These are phyloP conservation scores for Aspergillus fructus DNA, from an alignment of 2,329 filamentous ascomycete species.

Conservation along the genomic window DNA sequence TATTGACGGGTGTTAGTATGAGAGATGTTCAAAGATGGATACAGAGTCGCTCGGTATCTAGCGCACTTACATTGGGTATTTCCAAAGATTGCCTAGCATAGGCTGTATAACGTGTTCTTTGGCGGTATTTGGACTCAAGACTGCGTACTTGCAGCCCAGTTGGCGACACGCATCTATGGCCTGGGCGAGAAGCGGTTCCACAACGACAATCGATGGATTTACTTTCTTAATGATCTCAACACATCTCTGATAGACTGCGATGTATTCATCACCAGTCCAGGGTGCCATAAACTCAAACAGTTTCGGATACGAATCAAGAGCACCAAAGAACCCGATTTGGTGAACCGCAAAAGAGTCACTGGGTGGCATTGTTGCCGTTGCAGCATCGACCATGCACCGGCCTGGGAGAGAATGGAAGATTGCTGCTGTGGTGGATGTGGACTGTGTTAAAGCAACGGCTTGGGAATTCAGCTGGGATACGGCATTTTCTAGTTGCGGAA, in stretches of 20 bases:
- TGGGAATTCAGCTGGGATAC: slow-evolving; percentile 22
- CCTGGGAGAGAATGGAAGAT: slow-evolving; percentile 29
- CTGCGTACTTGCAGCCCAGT: slow-evolving; percentile 30
- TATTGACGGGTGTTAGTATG: slow-evolving; percentile 13
- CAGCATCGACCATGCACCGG: slow-evolving; percentile 19
- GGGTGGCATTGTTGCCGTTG: neutral
- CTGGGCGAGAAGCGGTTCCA: slow-evolving; percentile 42
- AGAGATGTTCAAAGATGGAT: neutral
- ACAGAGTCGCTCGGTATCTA: too few species aligned
- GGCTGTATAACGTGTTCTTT: slow-evolving; percentile 40
- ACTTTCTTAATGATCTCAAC: slow-evolving; percentile 5
- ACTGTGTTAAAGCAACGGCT: slow-evolving; percentile 6
- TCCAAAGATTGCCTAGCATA: slow-evolving; percentile 32
- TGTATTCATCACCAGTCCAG: slow-evolving; percentile 38
- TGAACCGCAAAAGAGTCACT: slow-evolving; percentile 31
- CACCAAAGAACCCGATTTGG: slow-evolving; percentile 5
- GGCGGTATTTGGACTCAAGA: slow-evolving; percentile 45
- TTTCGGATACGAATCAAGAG: slow-evolving; percentile 13
- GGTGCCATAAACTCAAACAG: slow-evolving; percentile 18
- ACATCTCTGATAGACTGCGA: slow-evolving; percentile 37
- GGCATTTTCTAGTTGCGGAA: slow-evolving; percentile 28
- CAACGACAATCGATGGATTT: slow-evolving; percentile 36
- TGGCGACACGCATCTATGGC: slow-evolving; percentile 41
- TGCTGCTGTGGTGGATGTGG: neutral
- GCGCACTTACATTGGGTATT: slow-evolving; percentile 18